Evolutionary conservation across 2,329 filamentous ascomycete genomes (phyloP), one percentile per base, ranked within the genome.

Genomic region (Epichloe bromicola): DNA sequence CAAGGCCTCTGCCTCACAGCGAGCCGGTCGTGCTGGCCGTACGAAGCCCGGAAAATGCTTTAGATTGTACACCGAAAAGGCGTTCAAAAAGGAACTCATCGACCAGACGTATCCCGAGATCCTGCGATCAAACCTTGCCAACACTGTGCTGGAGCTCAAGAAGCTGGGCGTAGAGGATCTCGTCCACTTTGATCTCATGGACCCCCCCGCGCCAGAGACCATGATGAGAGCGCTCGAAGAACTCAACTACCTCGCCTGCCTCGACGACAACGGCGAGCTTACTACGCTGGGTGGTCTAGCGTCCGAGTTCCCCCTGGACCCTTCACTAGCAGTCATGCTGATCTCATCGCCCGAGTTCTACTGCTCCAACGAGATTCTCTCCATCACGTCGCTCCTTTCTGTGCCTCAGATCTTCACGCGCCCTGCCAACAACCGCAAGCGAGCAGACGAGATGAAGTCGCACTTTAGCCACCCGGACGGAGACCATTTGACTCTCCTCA

Each of bases 121-220:
- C 63, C 76, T 98, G 49, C 83, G 89, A 26, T 97, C 91, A 34
- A 98, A 98, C 66, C 74, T 98, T 57, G 84, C 93, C 54, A 95
- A 89, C 60, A 98, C 93, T 0, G 93, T 98, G 1, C 73, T 98
- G 44, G 93, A 98, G 68, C 73, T 98, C 63, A 97, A 97, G 77
- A 97, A 98, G 72, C 83, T 98, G 39, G 93, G 93, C 43, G 83
- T 98, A 30, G 83, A 95, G 59, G 93, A 98, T 67, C 75, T 98
- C 47, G 93, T 98, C 11, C 93, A 98, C 70, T 98, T 98, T 63
- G 94, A 98, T 65, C 77, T 98, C 46, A 97, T 98, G 91, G 93
- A 98, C 61, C 93, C 93, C 93, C 93, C 93, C 0, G 91, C 94
- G 1, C 94, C 93, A 0, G 94, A 98, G 71, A 98, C 94, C 10